Percentiles rank a stretch among this genome's conserved stretches.
These are phyloP conservation scores for Oryza glaberrima DNA, from an alignment of 176 grass and related monocot genomes.

Conservation along the genomic window DNA sequence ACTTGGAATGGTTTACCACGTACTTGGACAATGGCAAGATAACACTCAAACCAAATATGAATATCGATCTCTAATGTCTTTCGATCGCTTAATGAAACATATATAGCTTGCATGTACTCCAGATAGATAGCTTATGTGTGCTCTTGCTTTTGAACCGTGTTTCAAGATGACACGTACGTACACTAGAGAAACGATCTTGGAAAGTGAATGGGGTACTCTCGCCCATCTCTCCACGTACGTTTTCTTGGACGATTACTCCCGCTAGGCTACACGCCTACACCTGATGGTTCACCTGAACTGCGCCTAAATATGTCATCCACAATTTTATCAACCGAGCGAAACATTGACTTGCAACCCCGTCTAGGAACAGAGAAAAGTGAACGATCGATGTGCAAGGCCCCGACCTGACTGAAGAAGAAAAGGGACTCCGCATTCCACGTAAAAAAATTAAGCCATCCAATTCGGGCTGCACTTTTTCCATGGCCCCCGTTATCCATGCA, in stretches of 20 bases:
- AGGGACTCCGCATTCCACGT: background rate
- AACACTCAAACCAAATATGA: too few relatives aligned
- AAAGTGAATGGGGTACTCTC: background rate
- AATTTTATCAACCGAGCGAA: background rate
- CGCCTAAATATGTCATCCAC: background rate
- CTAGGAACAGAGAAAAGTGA: background rate
- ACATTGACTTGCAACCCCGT: background rate
- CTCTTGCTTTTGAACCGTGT: too few relatives aligned
- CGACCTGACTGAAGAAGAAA: background rate
- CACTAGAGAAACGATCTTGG: too few relatives aligned
- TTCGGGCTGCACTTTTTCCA: constrained; percentile 27
- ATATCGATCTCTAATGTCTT: too few relatives aligned
- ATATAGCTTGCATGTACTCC: too few relatives aligned
- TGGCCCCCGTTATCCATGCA: constrained; percentile 24
- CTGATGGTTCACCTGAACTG: background rate
- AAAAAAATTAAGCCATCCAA: background rate
- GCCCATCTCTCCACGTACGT: background rate
- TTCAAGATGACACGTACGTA: too few relatives aligned
- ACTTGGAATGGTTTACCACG: too few relatives aligned
- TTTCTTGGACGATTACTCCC: background rate
- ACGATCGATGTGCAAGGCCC: background rate
- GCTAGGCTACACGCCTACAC: background rate
- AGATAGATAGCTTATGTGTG: too few relatives aligned
- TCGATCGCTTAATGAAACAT: too few relatives aligned
- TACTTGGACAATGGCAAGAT: too few relatives aligned